phyloP scores from a whole-genome alignment of 2,329 filamentous ascomycete genomes.

The Teratosphaeria pseudoeucalypti region DNA sequence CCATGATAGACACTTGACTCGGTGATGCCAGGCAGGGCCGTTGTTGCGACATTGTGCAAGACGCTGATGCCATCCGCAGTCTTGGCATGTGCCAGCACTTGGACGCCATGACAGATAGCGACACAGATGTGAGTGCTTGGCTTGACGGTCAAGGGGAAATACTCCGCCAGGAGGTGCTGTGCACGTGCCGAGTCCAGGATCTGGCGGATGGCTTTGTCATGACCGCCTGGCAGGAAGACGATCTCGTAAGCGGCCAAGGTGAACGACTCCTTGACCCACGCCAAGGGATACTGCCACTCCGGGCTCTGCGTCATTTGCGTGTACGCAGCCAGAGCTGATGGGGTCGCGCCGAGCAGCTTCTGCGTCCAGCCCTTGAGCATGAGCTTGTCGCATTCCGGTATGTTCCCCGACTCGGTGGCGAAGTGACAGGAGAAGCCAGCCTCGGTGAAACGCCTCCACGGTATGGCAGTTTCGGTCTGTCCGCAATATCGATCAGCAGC shows the following conservation, averaged over 20 bases:
- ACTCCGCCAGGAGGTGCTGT: conserved; percentile 21
- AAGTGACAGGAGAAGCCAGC: conserved; percentile 41
- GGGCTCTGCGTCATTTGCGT: conserved; percentile 33
- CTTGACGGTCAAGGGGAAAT: conserved; percentile 40
- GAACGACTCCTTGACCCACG: neutral
- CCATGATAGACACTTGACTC: neutral
- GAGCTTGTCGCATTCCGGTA: conserved; percentile 39
- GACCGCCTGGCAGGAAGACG: neutral
- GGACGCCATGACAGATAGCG: conserved; percentile 45
- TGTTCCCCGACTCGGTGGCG: conserved; percentile 41
- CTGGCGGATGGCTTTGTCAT: neutral
- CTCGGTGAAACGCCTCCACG: conserved; percentile 38
- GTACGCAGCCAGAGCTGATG: conserved; percentile 33
- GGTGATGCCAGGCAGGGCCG: conserved; percentile 15
- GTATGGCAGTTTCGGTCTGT: conserved; percentile 39
- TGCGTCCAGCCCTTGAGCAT: conserved; percentile 42
- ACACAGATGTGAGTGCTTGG: conserved; percentile 36
- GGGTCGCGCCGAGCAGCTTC: conserved; percentile 40
- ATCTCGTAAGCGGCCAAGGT: neutral
- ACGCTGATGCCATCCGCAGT: conserved; percentile 11
- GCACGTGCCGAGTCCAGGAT: neutral
- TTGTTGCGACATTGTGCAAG: conserved; percentile 33
- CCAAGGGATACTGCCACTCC: conserved; percentile 23
- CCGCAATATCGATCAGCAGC: neutral
- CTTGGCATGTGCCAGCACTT: conserved; percentile 37